Evolutionary conservation across 2,329 filamentous ascomycete genomes (phyloP).

Genomic region (Aureobasidium namibiae): DNA sequence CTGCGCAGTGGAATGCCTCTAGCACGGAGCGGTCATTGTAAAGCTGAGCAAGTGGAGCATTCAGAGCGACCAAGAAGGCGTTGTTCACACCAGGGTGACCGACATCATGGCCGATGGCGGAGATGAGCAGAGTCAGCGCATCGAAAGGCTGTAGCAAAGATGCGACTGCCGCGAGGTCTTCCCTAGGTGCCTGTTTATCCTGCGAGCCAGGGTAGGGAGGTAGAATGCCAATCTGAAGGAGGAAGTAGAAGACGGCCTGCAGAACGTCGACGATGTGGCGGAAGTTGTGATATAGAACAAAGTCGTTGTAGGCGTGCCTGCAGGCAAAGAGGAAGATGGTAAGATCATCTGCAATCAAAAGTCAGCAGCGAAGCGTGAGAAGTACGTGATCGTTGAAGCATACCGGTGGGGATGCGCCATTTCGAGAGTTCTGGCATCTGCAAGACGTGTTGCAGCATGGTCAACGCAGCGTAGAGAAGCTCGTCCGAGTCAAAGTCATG

Average conservation of each 20-base stretch:
- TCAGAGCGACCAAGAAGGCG: conserved; percentile 84
- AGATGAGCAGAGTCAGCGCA: conserved; percentile 78
- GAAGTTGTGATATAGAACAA: conserved; percentile 97
- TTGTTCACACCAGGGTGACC: conserved; percentile 98
- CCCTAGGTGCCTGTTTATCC: background rate
- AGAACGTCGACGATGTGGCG: conserved; percentile 93
- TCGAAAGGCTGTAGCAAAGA: conserved; percentile 77
- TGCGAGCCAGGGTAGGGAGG: conserved; percentile 50
- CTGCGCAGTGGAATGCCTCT: conserved; percentile 95
- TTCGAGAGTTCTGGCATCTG: conserved; percentile 69
- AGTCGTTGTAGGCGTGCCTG: conserved; percentile 88
- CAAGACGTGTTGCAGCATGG: conserved; percentile 87
- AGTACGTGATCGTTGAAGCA: conserved; percentile 22
- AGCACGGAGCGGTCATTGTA: conserved; percentile 97
- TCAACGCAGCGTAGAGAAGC: conserved; percentile 71
- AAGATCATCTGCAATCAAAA: conserved; percentile 56
- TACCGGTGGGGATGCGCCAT: conserved; percentile 73
- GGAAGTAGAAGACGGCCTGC: conserved; percentile 82
- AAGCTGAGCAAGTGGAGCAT: conserved; percentile 84
- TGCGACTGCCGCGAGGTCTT: conserved; percentile 42
- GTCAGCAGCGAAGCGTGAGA: conserved; percentile 18
- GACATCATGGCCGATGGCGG: conserved; percentile 96
- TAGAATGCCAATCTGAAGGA: conserved; percentile 69
- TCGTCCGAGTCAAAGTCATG: conserved; percentile 88
- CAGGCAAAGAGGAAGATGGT: conserved; percentile 81